Percentiles rank a stretch among this genome's conserved stretches.
These are phyloP conservation scores for Biancaea sappan DNA, from an alignment of 306 rosid species.

Conservation along the genomic window DNA sequence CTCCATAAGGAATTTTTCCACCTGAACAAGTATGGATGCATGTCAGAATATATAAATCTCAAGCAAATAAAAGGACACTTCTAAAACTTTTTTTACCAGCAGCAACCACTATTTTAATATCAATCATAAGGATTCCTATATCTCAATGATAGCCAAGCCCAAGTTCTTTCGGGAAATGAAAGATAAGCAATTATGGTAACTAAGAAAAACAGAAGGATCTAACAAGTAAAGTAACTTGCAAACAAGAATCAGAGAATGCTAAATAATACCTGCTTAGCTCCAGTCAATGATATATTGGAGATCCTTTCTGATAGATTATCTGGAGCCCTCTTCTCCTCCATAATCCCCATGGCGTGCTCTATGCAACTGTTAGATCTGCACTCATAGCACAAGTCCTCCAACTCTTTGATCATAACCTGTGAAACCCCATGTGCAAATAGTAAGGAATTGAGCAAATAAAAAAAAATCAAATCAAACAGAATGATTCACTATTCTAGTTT, in stretches of 20 bases:
- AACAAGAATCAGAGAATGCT: neutral
- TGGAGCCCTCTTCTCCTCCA: constrained; percentile 51
- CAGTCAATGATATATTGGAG: constrained; percentile 50
- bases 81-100: neutral
- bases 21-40: constrained; percentile 38
- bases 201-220: neutral
- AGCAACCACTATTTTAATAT: neutral
- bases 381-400: constrained; percentile 51
- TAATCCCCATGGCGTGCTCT: constrained; percentile 56
- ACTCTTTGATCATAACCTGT: constrained; percentile 49
- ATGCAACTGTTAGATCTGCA: constrained; percentile 56
- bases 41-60: constrained; percentile 34
- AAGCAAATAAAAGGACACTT: neutral
- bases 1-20: constrained; percentile 52
- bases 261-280: constrained; percentile 48
- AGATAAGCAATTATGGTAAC: neutral
- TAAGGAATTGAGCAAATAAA: constrained; percentile 6
- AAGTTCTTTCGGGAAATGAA: neutral
- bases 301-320: constrained; percentile 49
- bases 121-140: neutral
- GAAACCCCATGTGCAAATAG: constrained; percentile 13
- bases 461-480: constrained; percentile 14
- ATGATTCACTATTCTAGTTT: neutral
- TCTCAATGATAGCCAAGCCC: neutral
- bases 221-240: constrained; percentile 23